Conservation (phyloP, 192 early-diverging fungal genomes). For the Coemansia furcata region DNA sequence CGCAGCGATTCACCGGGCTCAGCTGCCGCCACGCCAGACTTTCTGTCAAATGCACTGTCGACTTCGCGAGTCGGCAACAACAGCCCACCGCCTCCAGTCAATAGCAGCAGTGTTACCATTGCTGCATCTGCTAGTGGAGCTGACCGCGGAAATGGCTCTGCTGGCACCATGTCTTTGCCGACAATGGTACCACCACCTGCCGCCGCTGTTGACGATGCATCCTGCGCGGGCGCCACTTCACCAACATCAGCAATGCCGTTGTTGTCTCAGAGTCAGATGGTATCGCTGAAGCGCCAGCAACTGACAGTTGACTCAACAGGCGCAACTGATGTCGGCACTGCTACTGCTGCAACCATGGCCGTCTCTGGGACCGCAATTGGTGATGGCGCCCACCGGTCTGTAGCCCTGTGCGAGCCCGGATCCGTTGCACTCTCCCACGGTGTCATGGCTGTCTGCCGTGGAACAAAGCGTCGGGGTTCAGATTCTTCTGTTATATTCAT, state of each 20-base stretch:
- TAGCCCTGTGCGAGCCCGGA: background rate
- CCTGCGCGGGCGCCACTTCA: background rate
- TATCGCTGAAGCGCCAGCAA: conserved; percentile 6
- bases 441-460: conserved; percentile 12
- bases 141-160: background rate
- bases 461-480: conserved; percentile 49
- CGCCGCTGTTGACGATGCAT: background rate
- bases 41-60: conserved; percentile 1
- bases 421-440: background rate
- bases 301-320: background rate
- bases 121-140: background rate
- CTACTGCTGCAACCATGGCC: background rate
- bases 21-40: conserved; percentile 1
- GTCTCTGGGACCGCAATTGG: background rate
- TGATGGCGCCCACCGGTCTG: background rate
- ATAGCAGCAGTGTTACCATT: background rate
- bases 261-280: conserved; percentile 4
- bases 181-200: background rate
- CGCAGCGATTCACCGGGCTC: conserved; percentile 14
- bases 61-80: background rate
- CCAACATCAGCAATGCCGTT: conserved; percentile 12
- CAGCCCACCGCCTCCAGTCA: background rate
- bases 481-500: conserved; percentile 42
- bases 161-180: background rate
- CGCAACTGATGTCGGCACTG: background rate